Conservation (phyloP, 805 yeast genomes). For the Candida ascalaphidarum region DNA sequence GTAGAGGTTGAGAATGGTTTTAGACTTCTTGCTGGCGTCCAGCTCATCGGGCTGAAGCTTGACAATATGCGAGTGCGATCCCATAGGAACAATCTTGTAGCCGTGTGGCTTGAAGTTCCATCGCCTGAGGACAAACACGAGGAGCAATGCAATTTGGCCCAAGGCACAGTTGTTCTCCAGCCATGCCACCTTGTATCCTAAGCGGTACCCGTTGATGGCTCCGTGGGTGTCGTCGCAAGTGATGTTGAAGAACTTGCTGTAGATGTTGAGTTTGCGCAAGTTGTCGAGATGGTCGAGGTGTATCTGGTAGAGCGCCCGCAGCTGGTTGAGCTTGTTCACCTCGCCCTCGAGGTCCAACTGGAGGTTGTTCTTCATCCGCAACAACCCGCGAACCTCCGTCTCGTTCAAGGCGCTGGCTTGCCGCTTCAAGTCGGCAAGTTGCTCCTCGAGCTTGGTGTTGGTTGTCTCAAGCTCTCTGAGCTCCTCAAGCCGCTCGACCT, state of each 20-base stretch:
- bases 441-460: slow-evolving; percentile 36
- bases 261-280: slow-evolving; percentile 70
- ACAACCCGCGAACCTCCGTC: slow-evolving; percentile 37
- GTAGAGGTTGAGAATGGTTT: slow-evolving; percentile 45
- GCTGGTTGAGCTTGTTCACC: slow-evolving; percentile 48
- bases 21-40: slow-evolving; percentile 9
- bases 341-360: slow-evolving; percentile 46
- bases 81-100: slow-evolving; percentile 71
- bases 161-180: slow-evolving; percentile 86
- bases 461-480: slow-evolving; percentile 32
- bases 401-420: slow-evolving; percentile 27
- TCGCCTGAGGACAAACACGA: slow-evolving; percentile 55
- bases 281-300: slow-evolving; percentile 61
- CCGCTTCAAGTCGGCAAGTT: slow-evolving; percentile 36
- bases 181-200: slow-evolving; percentile 82
- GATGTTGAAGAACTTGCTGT: slow-evolving; percentile 73
- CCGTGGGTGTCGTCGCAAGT: slow-evolving; percentile 69
- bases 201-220: slow-evolving; percentile 73
- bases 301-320: slow-evolving; percentile 53
- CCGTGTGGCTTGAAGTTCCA: slow-evolving; percentile 47
- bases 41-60: slow-evolving; percentile 25
- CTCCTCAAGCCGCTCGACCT: slow-evolving; percentile 22
- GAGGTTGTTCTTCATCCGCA: slow-evolving; percentile 43
- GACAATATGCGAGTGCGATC: slow-evolving; percentile 73
- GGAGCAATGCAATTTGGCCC: slow-evolving; percentile 70